Evolutionary conservation across 2,329 filamentous ascomycete genomes (phyloP).

Genomic region (Aspergillus fischeri): DNA sequence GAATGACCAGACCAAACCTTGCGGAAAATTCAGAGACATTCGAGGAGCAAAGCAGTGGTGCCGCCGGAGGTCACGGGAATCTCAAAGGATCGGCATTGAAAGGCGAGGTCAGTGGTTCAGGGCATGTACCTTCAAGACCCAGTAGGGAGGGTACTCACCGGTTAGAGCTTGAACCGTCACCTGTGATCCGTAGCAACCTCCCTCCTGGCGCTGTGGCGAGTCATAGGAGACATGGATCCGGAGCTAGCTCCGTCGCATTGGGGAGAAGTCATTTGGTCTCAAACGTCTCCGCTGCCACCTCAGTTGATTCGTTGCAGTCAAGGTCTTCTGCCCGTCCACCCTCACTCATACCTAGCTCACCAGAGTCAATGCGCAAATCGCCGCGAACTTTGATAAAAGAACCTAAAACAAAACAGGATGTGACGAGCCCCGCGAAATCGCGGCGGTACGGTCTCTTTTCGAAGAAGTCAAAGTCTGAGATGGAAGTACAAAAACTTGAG

Average conservation of each 20-base stretch:
- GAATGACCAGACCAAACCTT: constrained; percentile 32
- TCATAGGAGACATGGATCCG: constrained; percentile 50
- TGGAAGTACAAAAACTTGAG: constrained; percentile 49
- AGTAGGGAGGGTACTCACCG: constrained; percentile 65
- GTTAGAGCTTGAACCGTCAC: constrained; percentile 52
- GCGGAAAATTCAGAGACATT: not conserved
- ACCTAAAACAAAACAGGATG: constrained; percentile 24
- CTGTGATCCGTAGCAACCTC: constrained; percentile 56
- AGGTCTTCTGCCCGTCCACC: constrained; percentile 29
- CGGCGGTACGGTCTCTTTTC: constrained; percentile 75
- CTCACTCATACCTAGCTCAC: constrained; percentile 31
- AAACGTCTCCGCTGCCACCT: constrained; percentile 32
- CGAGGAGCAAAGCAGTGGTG: not conserved
- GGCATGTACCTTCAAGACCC: constrained; percentile 55
- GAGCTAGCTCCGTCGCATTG: constrained; percentile 39
- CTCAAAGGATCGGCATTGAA: constrained; percentile 4
- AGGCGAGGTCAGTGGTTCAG: constrained; percentile 22
- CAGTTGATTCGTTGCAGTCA: constrained; percentile 37
- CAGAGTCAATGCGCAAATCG: constrained; percentile 25
- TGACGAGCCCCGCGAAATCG: constrained; percentile 37
- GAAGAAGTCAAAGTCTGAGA: constrained; percentile 63
- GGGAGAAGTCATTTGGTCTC: constrained; percentile 24
- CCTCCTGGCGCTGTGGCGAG: constrained; percentile 43
- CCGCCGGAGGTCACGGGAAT: not conserved
- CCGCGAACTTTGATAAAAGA: constrained; percentile 36